Percentiles rank a stretch among this genome's conserved stretches.
Evolutionary conservation across 345 rosid species (phyloP).

Genomic region (Pistacia atlantica): DNA sequence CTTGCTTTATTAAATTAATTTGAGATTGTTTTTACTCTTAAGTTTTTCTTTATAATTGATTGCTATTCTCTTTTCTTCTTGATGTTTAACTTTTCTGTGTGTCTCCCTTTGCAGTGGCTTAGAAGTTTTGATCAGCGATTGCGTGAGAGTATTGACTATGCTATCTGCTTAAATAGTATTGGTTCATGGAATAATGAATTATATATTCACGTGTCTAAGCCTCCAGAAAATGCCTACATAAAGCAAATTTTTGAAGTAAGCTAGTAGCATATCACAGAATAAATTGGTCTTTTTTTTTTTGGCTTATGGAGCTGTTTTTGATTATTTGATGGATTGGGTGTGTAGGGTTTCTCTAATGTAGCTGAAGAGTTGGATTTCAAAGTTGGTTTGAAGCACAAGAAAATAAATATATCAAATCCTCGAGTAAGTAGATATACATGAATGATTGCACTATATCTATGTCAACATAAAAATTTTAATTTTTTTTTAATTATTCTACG

Average conservation of each 20-base stretch:
- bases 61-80: constrained; percentile 5
- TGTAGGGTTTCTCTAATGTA: constrained; percentile 80
- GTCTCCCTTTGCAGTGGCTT: constrained; percentile 75
- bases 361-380: constrained; percentile 76
- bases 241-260: constrained; percentile 93
- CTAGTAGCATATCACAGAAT: neutral
- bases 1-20: constrained; percentile 19
- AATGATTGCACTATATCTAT: constrained; percentile 10
- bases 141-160: constrained; percentile 97
- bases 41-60: constrained; percentile 12
- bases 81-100: constrained; percentile 10
- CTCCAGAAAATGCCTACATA: constrained; percentile 86
- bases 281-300: constrained; percentile 2
- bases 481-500: neutral
- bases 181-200: constrained; percentile 80
- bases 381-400: constrained; percentile 93
- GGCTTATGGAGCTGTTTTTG: constrained; percentile 24
- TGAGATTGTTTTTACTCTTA: neutral
- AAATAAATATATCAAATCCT: constrained; percentile 91
- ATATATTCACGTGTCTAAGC: constrained; percentile 88
- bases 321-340: constrained; percentile 21
- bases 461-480: too few relatives aligned
- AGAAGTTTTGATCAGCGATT: constrained; percentile 93
- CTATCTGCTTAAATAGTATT: constrained; percentile 93
- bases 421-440: constrained; percentile 64